Evolutionary conservation across 2,329 filamentous ascomycete genomes (phyloP).

Genomic region (Emergomyces pasteurianus): DNA sequence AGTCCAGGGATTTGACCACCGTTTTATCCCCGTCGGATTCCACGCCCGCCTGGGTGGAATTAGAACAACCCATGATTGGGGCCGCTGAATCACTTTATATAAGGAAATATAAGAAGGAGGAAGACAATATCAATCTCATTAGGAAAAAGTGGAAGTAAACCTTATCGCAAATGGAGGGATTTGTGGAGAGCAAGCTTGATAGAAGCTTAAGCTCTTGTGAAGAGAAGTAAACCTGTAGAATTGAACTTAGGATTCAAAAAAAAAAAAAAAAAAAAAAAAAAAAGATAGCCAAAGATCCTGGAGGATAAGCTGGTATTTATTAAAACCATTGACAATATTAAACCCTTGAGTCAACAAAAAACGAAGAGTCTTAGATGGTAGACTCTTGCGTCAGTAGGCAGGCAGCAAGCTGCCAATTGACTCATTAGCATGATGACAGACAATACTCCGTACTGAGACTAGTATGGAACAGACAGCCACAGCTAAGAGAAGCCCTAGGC

Average conservation of each 20-base stretch:
- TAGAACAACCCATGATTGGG: slow-evolving; percentile 1
- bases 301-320: background rate
- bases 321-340: background rate
- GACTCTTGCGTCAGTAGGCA: background rate
- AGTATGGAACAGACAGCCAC: background rate
- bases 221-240: background rate
- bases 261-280: background rate
- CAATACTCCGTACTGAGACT: too few species aligned
- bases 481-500: background rate
- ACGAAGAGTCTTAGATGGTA: background rate
- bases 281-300: background rate
- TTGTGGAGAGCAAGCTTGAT: background rate
- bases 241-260: background rate
- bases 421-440: background rate
- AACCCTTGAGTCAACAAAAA: background rate
- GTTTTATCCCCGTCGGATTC: background rate
- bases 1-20: background rate
- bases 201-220: background rate
- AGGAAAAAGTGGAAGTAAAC: background rate
- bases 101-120: background rate
- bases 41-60: background rate
- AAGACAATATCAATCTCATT: background rate
- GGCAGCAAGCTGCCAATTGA: slow-evolving; percentile 1
- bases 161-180: background rate
- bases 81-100: background rate